phyloP scores from a whole-genome alignment of 768 basidiomycete genomes.

The Tremella yokohamensis region DNA sequence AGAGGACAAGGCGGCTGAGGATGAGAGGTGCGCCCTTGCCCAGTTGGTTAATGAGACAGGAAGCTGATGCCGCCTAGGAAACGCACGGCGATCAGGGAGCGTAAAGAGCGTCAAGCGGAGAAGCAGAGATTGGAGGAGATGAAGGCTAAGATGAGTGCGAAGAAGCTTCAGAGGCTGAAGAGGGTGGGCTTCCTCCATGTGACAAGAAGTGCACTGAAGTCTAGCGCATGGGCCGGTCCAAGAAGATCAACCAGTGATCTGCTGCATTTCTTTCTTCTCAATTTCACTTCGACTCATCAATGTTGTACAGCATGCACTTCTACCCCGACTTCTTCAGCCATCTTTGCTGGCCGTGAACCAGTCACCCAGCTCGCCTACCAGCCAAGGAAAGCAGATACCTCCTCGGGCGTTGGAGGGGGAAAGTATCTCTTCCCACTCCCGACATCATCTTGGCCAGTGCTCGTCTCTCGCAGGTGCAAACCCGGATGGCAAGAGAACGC shows the following conservation, averaged over 20 bases:
- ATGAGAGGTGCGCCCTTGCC: constrained; percentile 35
- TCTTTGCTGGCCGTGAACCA: too few relatives aligned
- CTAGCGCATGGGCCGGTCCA: constrained; percentile 46
- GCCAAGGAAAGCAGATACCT: too few relatives aligned
- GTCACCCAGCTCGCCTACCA: too few relatives aligned
- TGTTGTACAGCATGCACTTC: too few relatives aligned
- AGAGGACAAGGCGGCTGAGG: constrained; percentile 40
- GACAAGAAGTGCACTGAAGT: not conserved
- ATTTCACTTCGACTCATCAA: not conserved
- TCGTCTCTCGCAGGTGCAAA: too few relatives aligned
- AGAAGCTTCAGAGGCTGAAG: constrained; percentile 49
- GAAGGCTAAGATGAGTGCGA: constrained; percentile 48
- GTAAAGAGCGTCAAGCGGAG: constrained; percentile 44
- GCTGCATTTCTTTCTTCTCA: not conserved
- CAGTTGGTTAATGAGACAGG: not conserved
- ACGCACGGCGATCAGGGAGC: constrained; percentile 36
- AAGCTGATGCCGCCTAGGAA: constrained; percentile 25
- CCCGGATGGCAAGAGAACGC: too few relatives aligned
- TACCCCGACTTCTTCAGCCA: too few relatives aligned
- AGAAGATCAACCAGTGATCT: constrained; percentile 49
- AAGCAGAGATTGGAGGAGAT: constrained; percentile 44
- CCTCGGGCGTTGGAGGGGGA: too few relatives aligned
- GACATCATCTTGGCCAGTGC: too few relatives aligned
- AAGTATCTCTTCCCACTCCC: too few relatives aligned
- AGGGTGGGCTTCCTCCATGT: constrained; percentile 34